A percentile compares a stretch with the other conserved stretches of the same genome.
Conservation (phyloP, 179 eudicot species). For the Corrigiola litoralis region DNA sequence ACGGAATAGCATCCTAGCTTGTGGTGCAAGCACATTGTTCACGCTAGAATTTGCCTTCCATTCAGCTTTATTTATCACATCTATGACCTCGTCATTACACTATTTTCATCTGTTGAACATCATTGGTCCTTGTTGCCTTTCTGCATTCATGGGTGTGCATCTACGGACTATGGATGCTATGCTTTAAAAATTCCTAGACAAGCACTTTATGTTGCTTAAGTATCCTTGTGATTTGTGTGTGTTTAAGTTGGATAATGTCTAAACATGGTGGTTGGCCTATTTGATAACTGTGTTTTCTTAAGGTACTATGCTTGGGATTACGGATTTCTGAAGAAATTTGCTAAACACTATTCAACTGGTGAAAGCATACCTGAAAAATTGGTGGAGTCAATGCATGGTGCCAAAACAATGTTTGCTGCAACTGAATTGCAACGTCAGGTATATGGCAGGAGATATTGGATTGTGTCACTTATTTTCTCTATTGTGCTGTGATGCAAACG, state of each 20-base stretch:
- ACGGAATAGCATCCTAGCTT: neutral
- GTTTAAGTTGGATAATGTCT: neutral
- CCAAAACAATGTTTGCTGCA: slow-evolving; percentile 88
- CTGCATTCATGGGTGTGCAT: neutral
- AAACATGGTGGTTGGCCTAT: neutral
- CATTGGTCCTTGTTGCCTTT: neutral
- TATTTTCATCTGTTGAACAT: neutral
- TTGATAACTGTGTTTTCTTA: slow-evolving; percentile 6
- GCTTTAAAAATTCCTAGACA: neutral
- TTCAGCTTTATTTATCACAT: neutral
- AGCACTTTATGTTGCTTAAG: neutral
- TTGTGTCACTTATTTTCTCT: neutral
- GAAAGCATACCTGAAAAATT: slow-evolving; percentile 79
- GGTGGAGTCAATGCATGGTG: slow-evolving; percentile 68
- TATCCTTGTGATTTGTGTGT: neutral
- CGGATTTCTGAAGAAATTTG: slow-evolving; percentile 75
- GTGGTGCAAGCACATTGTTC: neutral
- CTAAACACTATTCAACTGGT: slow-evolving; percentile 82
- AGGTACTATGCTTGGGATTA: slow-evolving; percentile 99
- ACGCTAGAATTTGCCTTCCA: neutral
- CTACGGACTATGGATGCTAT: neutral
- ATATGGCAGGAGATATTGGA: slow-evolving; percentile 9
- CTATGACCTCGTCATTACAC: neutral
- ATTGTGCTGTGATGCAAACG: slow-evolving; percentile 1
- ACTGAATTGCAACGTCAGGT: slow-evolving; percentile 99